These are phyloP conservation scores for Lotmaria passim DNA, from an alignment of 208 protist species.

Conservation along the genomic window DNA sequence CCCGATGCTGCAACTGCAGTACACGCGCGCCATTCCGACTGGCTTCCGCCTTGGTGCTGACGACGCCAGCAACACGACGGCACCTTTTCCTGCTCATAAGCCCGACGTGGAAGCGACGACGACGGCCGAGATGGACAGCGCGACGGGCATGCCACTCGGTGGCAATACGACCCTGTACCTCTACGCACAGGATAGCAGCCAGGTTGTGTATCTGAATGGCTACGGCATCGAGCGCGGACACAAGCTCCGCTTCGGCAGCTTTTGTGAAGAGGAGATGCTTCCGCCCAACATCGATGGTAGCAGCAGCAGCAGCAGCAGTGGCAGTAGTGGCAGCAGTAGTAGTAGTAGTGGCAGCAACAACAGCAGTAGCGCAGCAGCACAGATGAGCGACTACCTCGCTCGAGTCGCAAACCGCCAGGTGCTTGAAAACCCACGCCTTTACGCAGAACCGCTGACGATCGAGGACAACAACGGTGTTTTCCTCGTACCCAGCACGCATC, in stretches of 20 bases:
- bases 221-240: slow-evolving; percentile 71
- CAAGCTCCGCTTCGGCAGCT: slow-evolving; percentile 62
- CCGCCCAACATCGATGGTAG: background rate
- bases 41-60: slow-evolving; percentile 61
- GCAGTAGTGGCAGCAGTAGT: slow-evolving; percentile 12
- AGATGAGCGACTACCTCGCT: slow-evolving; percentile 7
- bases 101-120: slow-evolving; percentile 11
- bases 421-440: slow-evolving; percentile 61
- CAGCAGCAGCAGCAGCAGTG: slow-evolving; percentile 5
- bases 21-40: slow-evolving; percentile 48
- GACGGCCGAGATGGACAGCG: slow-evolving; percentile 12
- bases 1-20: slow-evolving; percentile 68
- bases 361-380: background rate
- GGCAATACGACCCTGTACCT: slow-evolving; percentile 68
- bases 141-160: slow-evolving; percentile 42
- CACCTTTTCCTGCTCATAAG: slow-evolving; percentile 40
- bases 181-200: slow-evolving; percentile 51
- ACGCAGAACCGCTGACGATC: slow-evolving; percentile 53
- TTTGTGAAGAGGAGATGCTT: slow-evolving; percentile 46
- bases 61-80: slow-evolving; percentile 71
- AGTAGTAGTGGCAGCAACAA: background rate
- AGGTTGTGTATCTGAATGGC: slow-evolving; percentile 75
- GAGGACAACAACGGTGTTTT: slow-evolving; percentile 73
- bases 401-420: slow-evolving; percentile 29
- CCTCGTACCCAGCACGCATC: slow-evolving; percentile 49